Percentiles rank a stretch among this genome's conserved stretches.
Evolutionary conservation across 805 yeast species (phyloP).

Genomic region (Monosporozyma unispora): DNA sequence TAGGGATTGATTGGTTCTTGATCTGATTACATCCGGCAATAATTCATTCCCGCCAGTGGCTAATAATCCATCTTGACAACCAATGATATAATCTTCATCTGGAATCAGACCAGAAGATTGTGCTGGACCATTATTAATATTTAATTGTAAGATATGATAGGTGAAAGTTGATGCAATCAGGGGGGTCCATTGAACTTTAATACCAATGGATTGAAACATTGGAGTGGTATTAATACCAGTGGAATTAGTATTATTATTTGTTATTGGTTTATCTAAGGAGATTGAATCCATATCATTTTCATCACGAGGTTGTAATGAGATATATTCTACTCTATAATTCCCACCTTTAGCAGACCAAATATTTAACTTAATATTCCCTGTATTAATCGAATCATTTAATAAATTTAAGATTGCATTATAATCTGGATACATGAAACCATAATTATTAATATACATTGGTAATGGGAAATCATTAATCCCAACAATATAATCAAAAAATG

Average conservation of each 20-base stretch:
- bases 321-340: constrained; percentile 34
- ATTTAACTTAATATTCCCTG: constrained; percentile 36
- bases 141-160: constrained; percentile 75
- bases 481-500: constrained; percentile 84
- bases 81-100: constrained; percentile 80
- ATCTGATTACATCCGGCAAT: constrained; percentile 55
- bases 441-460: constrained; percentile 26
- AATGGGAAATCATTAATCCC: constrained; percentile 67
- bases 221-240: constrained; percentile 14
- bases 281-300: constrained; percentile 21
- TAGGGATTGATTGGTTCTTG: constrained; percentile 38
- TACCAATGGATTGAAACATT: constrained; percentile 45
- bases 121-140: constrained; percentile 67
- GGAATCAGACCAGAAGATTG: constrained; percentile 74
- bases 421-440: constrained; percentile 34
- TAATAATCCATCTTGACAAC: constrained; percentile 76
- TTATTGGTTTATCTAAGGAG: constrained; percentile 24
- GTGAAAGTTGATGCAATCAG: constrained; percentile 67
- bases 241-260: constrained; percentile 2
- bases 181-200: constrained; percentile 71
- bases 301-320: constrained; percentile 25
- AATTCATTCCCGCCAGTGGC: constrained; percentile 83
- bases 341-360: constrained; percentile 91
- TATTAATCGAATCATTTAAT: constrained; percentile 21
- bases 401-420: constrained; percentile 31